A percentile compares a stretch with the other conserved stretches of the same genome.
phyloP scores from a whole-genome alignment of 805 yeast species.

The Dipodascopsis tothii region DNA sequence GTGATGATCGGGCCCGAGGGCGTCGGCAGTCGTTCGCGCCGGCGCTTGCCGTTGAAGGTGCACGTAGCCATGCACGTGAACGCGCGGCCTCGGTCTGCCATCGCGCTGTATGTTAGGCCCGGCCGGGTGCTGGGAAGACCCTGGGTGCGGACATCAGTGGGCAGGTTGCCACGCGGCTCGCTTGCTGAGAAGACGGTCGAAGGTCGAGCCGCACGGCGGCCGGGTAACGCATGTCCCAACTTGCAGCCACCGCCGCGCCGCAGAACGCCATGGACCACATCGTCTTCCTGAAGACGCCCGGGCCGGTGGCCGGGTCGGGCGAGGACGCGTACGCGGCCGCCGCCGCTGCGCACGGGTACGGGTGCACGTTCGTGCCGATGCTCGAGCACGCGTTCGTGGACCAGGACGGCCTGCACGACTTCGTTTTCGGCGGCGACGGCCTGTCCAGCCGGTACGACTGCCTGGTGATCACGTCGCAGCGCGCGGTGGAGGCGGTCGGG shows the following conservation, averaged over 20 bases:
- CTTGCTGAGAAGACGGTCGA: too few species aligned
- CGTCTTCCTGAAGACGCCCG: slow-evolving; percentile 14
- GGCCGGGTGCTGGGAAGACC: too few species aligned
- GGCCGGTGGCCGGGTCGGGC: slow-evolving; percentile 4
- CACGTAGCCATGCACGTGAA: too few species aligned
- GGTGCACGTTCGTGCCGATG: slow-evolving; percentile 56
- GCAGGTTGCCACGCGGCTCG: too few species aligned
- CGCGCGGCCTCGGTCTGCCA: too few species aligned
- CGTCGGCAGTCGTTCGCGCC: too few species aligned
- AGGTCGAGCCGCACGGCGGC: too few species aligned
- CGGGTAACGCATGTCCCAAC: too few species aligned
- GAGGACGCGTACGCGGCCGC: slow-evolving; percentile 13
- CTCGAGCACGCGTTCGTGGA: slow-evolving; percentile 56
- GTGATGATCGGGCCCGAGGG: neutral
- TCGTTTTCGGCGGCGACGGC: slow-evolving; percentile 29
- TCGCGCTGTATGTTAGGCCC: too few species aligned
- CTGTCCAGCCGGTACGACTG: slow-evolving; percentile 32
- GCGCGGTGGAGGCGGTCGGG: slow-evolving; percentile 78
- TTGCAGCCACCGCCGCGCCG: too few species aligned
- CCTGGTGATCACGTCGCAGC: slow-evolving; percentile 76
- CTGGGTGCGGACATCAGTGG: too few species aligned
- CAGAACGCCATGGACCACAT: slow-evolving; percentile 2
- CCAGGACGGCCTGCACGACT: slow-evolving; percentile 38
- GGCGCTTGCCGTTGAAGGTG: too few species aligned
- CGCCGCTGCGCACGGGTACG: slow-evolving; percentile 2